phyloP scores from a whole-genome alignment of 192 early-diverging fungal species.

The Backusella liffmaniae region DNA sequence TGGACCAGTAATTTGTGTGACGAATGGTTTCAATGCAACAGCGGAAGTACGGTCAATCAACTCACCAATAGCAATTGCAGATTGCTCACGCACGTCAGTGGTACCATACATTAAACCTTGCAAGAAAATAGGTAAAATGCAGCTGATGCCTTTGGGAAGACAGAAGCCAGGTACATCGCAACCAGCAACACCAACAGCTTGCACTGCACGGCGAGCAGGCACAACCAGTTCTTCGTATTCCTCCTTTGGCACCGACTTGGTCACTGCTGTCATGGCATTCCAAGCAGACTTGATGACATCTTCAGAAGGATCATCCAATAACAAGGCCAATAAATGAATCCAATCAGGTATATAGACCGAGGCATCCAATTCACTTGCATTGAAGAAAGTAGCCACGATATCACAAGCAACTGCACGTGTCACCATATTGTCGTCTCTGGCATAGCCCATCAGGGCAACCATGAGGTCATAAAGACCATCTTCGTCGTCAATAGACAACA shows the following conservation, averaged over 20 bases:
- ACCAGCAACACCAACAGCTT: slow-evolving; percentile 50
- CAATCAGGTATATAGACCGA: slow-evolving; percentile 75
- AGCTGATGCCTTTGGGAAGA: slow-evolving; percentile 90
- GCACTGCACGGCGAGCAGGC: slow-evolving; percentile 66
- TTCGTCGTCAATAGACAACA: slow-evolving; percentile 76
- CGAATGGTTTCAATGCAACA: slow-evolving; percentile 81
- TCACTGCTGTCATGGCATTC: slow-evolving; percentile 77
- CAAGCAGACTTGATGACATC: slow-evolving; percentile 71
- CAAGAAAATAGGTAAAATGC: slow-evolving; percentile 88
- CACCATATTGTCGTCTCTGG: slow-evolving; percentile 54
- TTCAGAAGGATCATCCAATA: slow-evolving; percentile 61
- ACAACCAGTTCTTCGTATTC: slow-evolving; percentile 80
- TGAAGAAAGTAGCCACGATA: slow-evolving; percentile 64
- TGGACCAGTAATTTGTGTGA: slow-evolving; percentile 95
- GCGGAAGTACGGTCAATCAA: slow-evolving; percentile 69
- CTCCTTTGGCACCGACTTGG: slow-evolving; percentile 85
- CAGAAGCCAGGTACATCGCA: slow-evolving; percentile 79
- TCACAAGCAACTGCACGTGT: slow-evolving; percentile 61
- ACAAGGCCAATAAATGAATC: slow-evolving; percentile 72
- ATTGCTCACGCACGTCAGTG: slow-evolving; percentile 79
- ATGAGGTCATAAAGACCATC: slow-evolving; percentile 82
- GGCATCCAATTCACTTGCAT: slow-evolving; percentile 56
- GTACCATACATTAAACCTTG: slow-evolving; percentile 91
- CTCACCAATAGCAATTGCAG: slow-evolving; percentile 80
- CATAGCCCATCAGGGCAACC: slow-evolving; percentile 72